phyloP scores from a whole-genome alignment of 495 filamentous ascomycete species.

The Lichenothelia convexa region DNA sequence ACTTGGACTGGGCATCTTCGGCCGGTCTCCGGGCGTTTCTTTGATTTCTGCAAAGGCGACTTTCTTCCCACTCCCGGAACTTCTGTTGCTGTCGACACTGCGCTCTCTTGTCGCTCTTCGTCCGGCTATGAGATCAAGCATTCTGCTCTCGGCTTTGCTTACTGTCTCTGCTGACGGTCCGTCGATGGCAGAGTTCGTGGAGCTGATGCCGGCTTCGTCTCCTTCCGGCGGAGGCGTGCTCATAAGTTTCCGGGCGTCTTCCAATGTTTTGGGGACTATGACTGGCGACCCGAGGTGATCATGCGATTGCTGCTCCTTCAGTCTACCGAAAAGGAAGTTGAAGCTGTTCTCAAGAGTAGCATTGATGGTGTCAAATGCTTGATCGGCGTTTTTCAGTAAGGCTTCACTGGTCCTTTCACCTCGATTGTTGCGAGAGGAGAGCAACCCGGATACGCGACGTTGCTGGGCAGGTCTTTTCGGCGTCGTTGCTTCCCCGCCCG shows the following conservation, averaged over 20 bases:
- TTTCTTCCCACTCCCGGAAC: slow-evolving; percentile 37
- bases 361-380: slow-evolving; percentile 76
- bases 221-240: slow-evolving; percentile 34
- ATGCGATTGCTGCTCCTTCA: slow-evolving; percentile 42
- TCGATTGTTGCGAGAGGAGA: slow-evolving; percentile 60
- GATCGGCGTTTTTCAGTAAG: slow-evolving; percentile 71
- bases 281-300: slow-evolving; percentile 24
- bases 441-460: slow-evolving; percentile 62
- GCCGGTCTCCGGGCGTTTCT: background rate
- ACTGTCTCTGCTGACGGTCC: slow-evolving; percentile 9
- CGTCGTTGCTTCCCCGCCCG: slow-evolving; percentile 21
- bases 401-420: slow-evolving; percentile 61
- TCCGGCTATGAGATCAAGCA: slow-evolving; percentile 46
- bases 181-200: slow-evolving; percentile 18
- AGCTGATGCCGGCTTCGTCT: slow-evolving; percentile 24
- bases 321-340: slow-evolving; percentile 79
- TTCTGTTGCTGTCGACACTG: slow-evolving; percentile 59
- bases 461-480: slow-evolving; percentile 18
- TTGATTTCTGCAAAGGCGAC: slow-evolving; percentile 27
- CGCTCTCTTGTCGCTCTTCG: slow-evolving; percentile 43
- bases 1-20: background rate
- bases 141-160: slow-evolving; percentile 30
- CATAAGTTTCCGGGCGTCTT: slow-evolving; percentile 78
- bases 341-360: slow-evolving; percentile 77
- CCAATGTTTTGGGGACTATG: slow-evolving; percentile 66